phyloP scores from a whole-genome alignment of 2,329 filamentous ascomycete species.

The Lanzia echinophila region DNA sequence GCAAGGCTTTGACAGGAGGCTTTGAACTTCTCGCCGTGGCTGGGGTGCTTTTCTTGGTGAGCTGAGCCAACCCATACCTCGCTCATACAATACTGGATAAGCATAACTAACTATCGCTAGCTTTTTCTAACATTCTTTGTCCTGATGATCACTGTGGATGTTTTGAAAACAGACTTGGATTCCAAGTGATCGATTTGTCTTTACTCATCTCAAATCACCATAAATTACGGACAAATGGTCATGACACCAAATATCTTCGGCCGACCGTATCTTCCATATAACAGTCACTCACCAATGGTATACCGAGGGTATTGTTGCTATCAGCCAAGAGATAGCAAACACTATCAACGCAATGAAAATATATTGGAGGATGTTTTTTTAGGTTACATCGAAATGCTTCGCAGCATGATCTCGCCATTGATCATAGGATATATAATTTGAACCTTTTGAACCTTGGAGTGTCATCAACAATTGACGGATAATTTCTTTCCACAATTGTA shows the following conservation, averaged over 20 bases:
- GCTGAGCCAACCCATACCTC: conserved; percentile 25
- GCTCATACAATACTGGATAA: not conserved
- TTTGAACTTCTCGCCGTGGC: conserved; percentile 50
- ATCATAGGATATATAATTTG: not conserved
- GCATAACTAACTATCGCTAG: conserved; percentile 12
- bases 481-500: not conserved
- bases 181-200: not conserved
- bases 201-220: not conserved
- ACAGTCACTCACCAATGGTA: not conserved
- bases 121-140: conserved; percentile 25
- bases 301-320: not conserved
- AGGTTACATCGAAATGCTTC: not conserved
- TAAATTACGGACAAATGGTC: not conserved
- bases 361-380: not conserved
- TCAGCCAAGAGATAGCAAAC: not conserved
- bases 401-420: not conserved
- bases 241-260: not conserved
- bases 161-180: conserved; percentile 22
- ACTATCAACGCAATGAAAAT: not conserved
- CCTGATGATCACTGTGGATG: conserved; percentile 26
- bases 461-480: not conserved
- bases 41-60: conserved; percentile 40
- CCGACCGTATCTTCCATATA: not conserved
- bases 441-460: not conserved
- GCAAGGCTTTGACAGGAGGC: conserved; percentile 50